Base-by-base conservation (phyloP, 352 stramenopile genomes). In the Pythium pyrilobum region DNA sequence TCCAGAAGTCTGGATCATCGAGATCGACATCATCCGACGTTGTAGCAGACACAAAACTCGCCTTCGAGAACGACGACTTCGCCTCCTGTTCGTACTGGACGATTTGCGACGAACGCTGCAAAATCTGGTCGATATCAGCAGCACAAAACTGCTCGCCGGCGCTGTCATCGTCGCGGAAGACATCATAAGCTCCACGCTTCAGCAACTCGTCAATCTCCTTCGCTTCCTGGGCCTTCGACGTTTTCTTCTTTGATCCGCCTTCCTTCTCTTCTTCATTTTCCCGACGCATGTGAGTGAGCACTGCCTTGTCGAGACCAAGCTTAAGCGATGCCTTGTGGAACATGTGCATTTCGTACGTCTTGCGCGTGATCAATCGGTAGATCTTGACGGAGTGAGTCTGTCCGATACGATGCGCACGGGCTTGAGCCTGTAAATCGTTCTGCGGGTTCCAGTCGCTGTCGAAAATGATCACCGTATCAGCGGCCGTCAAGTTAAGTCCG, bases 1-100 rank as follows among this genome's bases (percentile, higher is more conserved):
- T 97, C 97, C 97, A 99, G 55, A 99, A 99, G 49, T 98, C 79
- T 2, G 97, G 97, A 67, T 99, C 97, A 53, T 98, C 91, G 16
- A 99, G 86, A 65, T 99, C 92, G n/a, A 99, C 84, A 57, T 98
- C 91, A 56, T 97, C 82, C 0, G 79, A 90, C 3, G 76, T 96
- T 15, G 73, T 91, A 0, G 85, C 81, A 2, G 87, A 91, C 25
- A 97, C 87, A 56, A 97, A 97, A 68, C 85, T 96, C 20, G 91
- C 91, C 59, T 96, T 97, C 8, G 85, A 96, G 56, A 97, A 97
- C 5, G 81, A 89, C 3, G 80, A 92, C 31, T 92, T 74, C 0
- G 82, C 82, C 48, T 96, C 73, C 47, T 92, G 71, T 37, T 86
- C 72, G 57, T 95, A 95, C 67, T 95, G 79, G 32, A 95, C 70